Evolutionary conservation across 768 basidiomycete genomes (phyloP), one percentile per base, ranked within the genome.

Genomic region (Panaeolus papilionaceus): DNA sequence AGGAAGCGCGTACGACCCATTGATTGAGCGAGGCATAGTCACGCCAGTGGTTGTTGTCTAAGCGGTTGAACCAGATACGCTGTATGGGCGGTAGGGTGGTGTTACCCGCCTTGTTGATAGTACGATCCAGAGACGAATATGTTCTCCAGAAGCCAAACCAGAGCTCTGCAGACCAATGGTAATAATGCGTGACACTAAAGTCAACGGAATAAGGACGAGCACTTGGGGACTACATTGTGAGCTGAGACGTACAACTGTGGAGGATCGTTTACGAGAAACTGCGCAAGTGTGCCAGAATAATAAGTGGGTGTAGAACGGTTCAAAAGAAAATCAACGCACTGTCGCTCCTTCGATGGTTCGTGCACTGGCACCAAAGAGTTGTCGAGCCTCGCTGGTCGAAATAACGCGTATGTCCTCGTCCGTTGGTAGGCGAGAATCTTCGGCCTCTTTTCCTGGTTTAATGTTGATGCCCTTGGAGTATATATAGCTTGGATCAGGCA

Each of bases 11-110:
- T 28, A 94, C 81, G 61, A 96, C 87, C 85, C 88, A 94, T 80
- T 96, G 88, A 77, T 97, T 97, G 95, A 98, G 95, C 40, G 84
- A 80, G 6, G 96, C 89, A 69, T 96, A 95, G 78, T 98, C 96
- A 20, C 94, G 88, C 95, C 95, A 98, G 71, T 93, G 89, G 63
- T 83, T 85, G 11, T 88, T 87, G 70, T 91, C 89, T 12, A 92
- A 78, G 68, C 90, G 91, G 54, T 88, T 83, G 79, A 98, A 95
- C 71, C 94, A 77, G 71, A 96, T 80, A 12, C 92, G 91, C 0
- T 90, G 87, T 0, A 91, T 86, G 1, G 91, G 83, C 1, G 93
- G 92, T 39, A 98, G 89, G 5, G 82, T 77, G 0, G 94, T 93
- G 61, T 85, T 85, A 8, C 94, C 95, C 54, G 84, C 79, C 0